These are phyloP conservation scores for Metschnikowia picachoensis DNA, from an alignment of 805 yeast genomes.

Conservation along the genomic window DNA sequence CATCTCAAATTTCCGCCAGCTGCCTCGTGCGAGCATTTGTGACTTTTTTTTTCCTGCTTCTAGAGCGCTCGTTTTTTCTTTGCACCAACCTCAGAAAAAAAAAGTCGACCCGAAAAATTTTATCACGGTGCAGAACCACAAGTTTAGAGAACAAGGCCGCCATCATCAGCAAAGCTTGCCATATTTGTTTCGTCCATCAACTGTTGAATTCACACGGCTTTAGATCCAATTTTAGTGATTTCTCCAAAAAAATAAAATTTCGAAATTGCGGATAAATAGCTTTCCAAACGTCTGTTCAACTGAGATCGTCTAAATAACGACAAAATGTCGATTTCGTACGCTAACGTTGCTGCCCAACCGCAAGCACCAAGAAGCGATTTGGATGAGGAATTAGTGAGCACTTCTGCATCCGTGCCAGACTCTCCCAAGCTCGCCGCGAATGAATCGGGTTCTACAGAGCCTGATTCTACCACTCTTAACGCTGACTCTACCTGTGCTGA, in stretches of 20 bases:
- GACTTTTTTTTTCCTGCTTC: conserved; percentile 7
- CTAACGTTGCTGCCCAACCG: conserved; percentile 41
- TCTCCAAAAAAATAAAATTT: no score
- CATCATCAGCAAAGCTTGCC: conserved; percentile 1
- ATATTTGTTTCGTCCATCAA: background rate
- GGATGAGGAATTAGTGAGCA: conserved; percentile 9
- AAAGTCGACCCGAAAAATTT: conserved; percentile 9
- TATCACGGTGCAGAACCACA: conserved; percentile 10
- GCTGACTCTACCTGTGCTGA: conserved; percentile 6
- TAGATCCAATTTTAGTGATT: background rate
- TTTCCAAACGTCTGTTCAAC: no score
- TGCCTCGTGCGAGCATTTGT: conserved; percentile 5
- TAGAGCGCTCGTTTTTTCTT: conserved; percentile 4
- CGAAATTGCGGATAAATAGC: no score
- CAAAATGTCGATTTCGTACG: conserved; percentile 33
- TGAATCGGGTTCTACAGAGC: conserved; percentile 1
- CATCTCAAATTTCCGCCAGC: conserved; percentile 1
- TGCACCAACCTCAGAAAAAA: conserved; percentile 8
- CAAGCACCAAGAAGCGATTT: conserved; percentile 11
- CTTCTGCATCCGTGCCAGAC: conserved; percentile 8
- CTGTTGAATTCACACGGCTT: background rate
- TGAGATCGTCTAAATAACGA: background rate
- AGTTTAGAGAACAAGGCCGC: conserved; percentile 3
- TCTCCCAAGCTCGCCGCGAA: conserved; percentile 4
- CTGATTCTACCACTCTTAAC: conserved; percentile 1